These are phyloP conservation scores for Fraxinus dipetala DNA, from an alignment of 305 asterid genomes.

Conservation along the genomic window DNA sequence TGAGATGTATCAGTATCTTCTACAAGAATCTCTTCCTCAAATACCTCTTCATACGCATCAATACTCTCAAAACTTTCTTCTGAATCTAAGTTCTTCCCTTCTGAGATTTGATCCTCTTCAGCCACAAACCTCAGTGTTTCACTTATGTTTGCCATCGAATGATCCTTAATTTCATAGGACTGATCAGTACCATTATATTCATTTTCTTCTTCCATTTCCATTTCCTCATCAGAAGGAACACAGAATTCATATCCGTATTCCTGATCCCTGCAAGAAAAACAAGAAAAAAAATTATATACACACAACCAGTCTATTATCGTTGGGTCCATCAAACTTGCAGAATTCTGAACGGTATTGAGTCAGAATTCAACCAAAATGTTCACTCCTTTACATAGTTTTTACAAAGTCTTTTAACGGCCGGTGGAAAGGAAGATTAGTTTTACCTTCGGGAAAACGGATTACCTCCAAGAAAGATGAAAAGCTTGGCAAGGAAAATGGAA, in stretches of 20 bases:
- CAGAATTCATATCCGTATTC: slow-evolving; percentile 44
- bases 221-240: slow-evolving; percentile 48
- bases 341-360: neutral
- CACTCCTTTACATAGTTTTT: neutral
- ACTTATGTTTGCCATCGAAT: slow-evolving; percentile 19
- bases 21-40: slow-evolving; percentile 38
- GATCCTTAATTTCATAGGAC: slow-evolving; percentile 19
- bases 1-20: slow-evolving; percentile 38
- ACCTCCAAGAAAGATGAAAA: slow-evolving; percentile 76
- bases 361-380: neutral
- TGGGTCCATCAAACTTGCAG: neutral
- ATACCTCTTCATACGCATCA: slow-evolving; percentile 28
- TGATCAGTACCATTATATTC: slow-evolving; percentile 18
- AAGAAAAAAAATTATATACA: neutral
- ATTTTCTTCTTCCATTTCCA: slow-evolving; percentile 21
- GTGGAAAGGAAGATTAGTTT: neutral
- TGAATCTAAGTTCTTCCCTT: neutral
- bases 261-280: slow-evolving; percentile 44
- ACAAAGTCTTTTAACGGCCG: neutral
- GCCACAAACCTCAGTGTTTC: slow-evolving; percentile 1
- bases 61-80: slow-evolving; percentile 31
- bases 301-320: neutral
- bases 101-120: neutral
- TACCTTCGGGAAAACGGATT: slow-evolving; percentile 68
- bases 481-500: slow-evolving; percentile 61